phyloP scores from a whole-genome alignment of 345 rosid genomes.

The Salix koriyanagi region DNA sequence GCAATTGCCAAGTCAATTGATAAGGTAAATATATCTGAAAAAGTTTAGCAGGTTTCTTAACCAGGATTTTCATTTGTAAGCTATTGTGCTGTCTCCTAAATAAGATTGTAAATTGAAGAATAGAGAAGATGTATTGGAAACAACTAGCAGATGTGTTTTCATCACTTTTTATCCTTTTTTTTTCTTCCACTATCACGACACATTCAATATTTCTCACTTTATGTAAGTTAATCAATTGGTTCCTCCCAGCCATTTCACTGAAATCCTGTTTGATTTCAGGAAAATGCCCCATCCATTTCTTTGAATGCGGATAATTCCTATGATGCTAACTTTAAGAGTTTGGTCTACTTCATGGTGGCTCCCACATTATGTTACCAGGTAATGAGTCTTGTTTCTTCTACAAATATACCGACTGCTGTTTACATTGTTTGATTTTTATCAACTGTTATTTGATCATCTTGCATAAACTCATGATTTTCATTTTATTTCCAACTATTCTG shows the following conservation, averaged over 20 bases:
- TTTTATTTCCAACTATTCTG: no score
- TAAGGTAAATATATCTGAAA: slow-evolving; percentile 45
- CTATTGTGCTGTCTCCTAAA: neutral
- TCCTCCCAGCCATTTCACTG: neutral
- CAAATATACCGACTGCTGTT: neutral
- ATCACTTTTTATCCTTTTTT: neutral
- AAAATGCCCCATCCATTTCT: slow-evolving; percentile 24
- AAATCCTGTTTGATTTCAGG: slow-evolving; percentile 39
- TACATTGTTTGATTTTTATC: no score
- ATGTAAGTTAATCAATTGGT: no score
- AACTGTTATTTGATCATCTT: no score
- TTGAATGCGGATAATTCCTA: slow-evolving; percentile 36
- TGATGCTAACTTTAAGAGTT: slow-evolving; percentile 61
- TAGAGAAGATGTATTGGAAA: neutral
- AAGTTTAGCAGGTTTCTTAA: neutral
- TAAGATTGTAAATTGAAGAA: neutral
- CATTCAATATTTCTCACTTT: no score
- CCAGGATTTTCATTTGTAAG: neutral
- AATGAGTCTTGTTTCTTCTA: slow-evolving; percentile 2
- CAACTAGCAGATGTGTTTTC: neutral
- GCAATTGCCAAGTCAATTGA: slow-evolving; percentile 50
- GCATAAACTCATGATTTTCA: no score
- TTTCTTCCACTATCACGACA: neutral
- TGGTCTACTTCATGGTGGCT: slow-evolving; percentile 92
- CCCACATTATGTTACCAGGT: slow-evolving; percentile 99